phyloP scores from a whole-genome alignment of 2,329 filamentous ascomycete species.

The Ciborinia camelliae region DNA sequence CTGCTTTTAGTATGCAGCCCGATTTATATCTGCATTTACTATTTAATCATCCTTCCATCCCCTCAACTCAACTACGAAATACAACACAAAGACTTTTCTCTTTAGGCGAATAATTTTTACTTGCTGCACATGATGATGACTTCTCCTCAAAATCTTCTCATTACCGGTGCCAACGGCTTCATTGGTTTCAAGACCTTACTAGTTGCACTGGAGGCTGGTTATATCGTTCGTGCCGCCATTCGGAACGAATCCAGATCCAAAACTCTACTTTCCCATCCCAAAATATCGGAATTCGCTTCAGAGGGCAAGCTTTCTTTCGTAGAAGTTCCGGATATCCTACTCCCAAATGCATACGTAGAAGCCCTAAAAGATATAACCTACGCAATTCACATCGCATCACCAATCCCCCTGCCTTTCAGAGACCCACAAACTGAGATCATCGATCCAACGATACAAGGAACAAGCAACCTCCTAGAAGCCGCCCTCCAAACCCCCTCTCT shows the following conservation, averaged over 20 bases:
- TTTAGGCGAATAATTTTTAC: background rate
- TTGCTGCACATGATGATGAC: background rate
- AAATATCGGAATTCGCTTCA: background rate
- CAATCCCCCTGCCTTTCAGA: background rate
- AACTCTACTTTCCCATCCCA: background rate
- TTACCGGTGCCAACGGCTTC: conserved; percentile 7
- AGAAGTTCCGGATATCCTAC: background rate
- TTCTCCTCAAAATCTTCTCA: background rate
- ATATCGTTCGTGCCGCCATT: background rate
- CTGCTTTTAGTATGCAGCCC: background rate
- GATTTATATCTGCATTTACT: background rate
- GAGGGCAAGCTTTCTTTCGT: conserved; percentile 1
- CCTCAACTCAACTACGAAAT: background rate
- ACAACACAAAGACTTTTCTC: background rate
- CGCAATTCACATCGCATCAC: conserved; percentile 8
- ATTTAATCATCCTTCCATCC: background rate
- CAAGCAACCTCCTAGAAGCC: background rate
- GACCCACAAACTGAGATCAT: background rate
- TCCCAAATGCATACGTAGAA: background rate
- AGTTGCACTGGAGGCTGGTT: background rate
- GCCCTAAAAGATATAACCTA: background rate
- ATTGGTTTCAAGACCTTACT: background rate
- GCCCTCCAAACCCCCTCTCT: background rate
- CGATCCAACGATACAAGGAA: background rate
- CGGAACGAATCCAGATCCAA: background rate